A percentile compares a stretch with the other conserved stretches of the same genome.
These are phyloP conservation scores for Penicillium pancosmium DNA, from an alignment of 495 filamentous ascomycete species.

Conservation along the genomic window DNA sequence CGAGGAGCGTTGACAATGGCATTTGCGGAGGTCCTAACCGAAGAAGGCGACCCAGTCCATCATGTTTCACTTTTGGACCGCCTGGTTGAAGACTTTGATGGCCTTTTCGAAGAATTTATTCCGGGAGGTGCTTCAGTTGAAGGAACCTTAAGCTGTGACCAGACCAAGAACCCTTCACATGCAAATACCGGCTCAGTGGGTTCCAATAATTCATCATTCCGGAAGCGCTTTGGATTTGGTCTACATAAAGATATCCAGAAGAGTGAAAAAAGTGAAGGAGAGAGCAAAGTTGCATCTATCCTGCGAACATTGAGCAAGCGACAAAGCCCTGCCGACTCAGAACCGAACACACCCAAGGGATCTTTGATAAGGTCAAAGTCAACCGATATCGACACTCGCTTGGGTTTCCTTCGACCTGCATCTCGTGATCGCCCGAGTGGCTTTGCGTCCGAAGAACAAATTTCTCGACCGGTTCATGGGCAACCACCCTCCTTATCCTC, in stretches of 20 bases:
- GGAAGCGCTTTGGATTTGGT: constrained; percentile 80
- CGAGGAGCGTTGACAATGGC: constrained; percentile 86
- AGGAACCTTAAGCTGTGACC: constrained; percentile 48
- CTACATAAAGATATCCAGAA: constrained; percentile 73
- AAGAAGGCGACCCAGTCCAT: constrained; percentile 74
- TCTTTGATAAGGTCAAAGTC: constrained; percentile 77
- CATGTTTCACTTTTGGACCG: constrained; percentile 91
- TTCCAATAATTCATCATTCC: constrained; percentile 80
- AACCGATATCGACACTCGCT: constrained; percentile 67
- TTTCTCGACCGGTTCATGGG: constrained; percentile 51
- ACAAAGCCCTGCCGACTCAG: constrained; percentile 58
- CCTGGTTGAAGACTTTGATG: constrained; percentile 88
- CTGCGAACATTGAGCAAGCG: constrained; percentile 91
- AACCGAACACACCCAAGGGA: constrained; percentile 60
- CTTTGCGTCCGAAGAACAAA: constrained; percentile 43
- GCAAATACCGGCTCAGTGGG: constrained; percentile 59
- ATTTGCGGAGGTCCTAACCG: constrained; percentile 85
- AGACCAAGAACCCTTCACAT: constrained; percentile 46
- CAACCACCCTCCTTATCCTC: constrained; percentile 40
- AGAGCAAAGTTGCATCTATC: constrained; percentile 73
- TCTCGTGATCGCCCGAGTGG: constrained; percentile 66
- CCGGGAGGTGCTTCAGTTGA: constrained; percentile 48
- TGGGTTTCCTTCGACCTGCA: constrained; percentile 58
- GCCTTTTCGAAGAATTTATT: constrained; percentile 74
- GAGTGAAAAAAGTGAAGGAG: constrained; percentile 68